These are phyloP conservation scores for Talaromyces thailandensis DNA, from an alignment of 495 filamentous ascomycete species.

Conservation along the genomic window DNA sequence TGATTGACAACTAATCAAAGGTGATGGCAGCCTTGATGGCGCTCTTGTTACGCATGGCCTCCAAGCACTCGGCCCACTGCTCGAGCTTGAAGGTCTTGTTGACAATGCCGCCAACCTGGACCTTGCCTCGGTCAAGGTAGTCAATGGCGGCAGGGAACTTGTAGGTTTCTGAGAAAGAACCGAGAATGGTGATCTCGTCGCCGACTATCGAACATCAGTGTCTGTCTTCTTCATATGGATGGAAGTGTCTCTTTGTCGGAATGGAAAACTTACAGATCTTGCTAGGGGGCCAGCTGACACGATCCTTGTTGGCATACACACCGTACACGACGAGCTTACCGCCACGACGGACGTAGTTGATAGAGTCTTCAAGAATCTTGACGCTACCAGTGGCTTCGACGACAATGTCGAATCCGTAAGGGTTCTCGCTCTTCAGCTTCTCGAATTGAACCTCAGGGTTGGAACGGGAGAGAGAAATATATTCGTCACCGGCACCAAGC, in stretches of 20 bases:
- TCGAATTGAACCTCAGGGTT: slow-evolving; percentile 48
- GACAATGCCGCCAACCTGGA: slow-evolving; percentile 48
- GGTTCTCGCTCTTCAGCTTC: slow-evolving; percentile 54
- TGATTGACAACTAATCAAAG: slow-evolving; percentile 42
- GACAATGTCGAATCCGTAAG: slow-evolving; percentile 66
- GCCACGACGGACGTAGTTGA: slow-evolving; percentile 59
- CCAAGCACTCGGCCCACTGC: slow-evolving; percentile 34
- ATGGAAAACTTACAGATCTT: slow-evolving; percentile 45
- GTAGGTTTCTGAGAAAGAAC: slow-evolving; percentile 61
- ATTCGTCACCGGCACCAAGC: slow-evolving; percentile 57
- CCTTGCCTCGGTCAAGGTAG: slow-evolving; percentile 58
- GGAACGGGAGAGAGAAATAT: slow-evolving; percentile 50
- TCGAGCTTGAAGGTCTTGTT: slow-evolving; percentile 43
- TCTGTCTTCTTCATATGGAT: neutral
- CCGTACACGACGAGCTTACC: slow-evolving; percentile 63
- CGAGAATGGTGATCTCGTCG: slow-evolving; percentile 61
- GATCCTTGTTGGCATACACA: slow-evolving; percentile 52
- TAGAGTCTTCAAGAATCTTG: slow-evolving; percentile 59
- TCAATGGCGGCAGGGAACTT: slow-evolving; percentile 66
- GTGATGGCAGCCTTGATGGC: slow-evolving; percentile 66
- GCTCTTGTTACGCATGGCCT: slow-evolving; percentile 48
- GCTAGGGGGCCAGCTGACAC: slow-evolving; percentile 55
- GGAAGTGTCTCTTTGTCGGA: neutral
- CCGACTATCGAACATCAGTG: slow-evolving; percentile 23
- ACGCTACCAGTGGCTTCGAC: slow-evolving; percentile 53